phyloP scores from a whole-genome alignment of 2,329 filamentous ascomycete genomes.

The Hymenoscyphus linearis region DNA sequence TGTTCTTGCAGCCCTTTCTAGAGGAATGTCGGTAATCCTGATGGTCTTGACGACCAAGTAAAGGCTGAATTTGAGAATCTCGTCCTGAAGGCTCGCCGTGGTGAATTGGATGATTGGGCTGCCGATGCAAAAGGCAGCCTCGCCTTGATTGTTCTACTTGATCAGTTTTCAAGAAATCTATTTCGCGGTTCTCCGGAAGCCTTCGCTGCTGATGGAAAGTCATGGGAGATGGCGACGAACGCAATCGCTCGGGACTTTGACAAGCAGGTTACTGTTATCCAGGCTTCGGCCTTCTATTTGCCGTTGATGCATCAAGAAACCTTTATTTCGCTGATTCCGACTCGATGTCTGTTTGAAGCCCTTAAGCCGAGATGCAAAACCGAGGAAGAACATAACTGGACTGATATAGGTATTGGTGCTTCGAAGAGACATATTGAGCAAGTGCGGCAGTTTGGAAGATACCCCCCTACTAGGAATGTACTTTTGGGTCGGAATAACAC shows the following conservation, averaged over 20 bases:
- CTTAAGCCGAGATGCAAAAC: background rate
- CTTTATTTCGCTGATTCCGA: background rate
- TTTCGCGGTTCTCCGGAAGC: conserved; percentile 29
- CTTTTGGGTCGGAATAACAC: conserved; percentile 16
- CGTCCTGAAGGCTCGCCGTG: conserved; percentile 4
- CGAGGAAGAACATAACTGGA: background rate
- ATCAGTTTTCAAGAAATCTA: conserved; percentile 35
- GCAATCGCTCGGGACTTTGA: conserved; percentile 7
- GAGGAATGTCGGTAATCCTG: conserved; percentile 73
- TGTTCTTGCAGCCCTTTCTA: conserved; percentile 58
- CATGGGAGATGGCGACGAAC: conserved; percentile 1
- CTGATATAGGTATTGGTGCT: background rate
- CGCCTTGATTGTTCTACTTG: conserved; percentile 33
- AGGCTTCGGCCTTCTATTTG: conserved; percentile 2
- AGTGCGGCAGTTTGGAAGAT: conserved; percentile 17
- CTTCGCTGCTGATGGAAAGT: conserved; percentile 16
- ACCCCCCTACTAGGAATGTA: conserved; percentile 17
- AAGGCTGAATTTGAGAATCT: conserved; percentile 6
- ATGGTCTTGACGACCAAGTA: conserved; percentile 5
- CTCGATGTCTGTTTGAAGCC: background rate
- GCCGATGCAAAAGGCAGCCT: conserved; percentile 22
- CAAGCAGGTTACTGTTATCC: conserved; percentile 1
- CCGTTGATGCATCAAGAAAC: conserved; percentile 4
- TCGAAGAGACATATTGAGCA: conserved; percentile 9
- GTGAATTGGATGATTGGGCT: conserved; percentile 5